Evolutionary conservation across 306 rosid species (phyloP), one percentile per base, ranked within the genome.

Genomic region (Lathyrus aphaca): DNA sequence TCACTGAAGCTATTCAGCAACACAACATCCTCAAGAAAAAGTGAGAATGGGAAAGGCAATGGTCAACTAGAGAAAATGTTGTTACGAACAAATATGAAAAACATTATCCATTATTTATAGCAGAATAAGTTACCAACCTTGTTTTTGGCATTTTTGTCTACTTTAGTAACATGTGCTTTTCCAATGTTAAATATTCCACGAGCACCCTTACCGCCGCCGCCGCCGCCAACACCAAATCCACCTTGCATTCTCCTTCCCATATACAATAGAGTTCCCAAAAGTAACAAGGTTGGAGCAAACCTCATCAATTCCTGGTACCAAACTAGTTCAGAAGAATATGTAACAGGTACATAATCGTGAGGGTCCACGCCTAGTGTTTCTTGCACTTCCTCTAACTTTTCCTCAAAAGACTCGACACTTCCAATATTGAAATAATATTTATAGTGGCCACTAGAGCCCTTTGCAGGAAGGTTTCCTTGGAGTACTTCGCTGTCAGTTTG

Each of bases 331-430:
- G 92, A 84, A 68, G 80, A 81, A 75, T 94, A 94, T 16, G 91
- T 91, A 12, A 94, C 99, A 56, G 99, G 99, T 64, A 94, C 81
- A 83, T 69, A 84, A 83, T 91, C 85, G 76, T 88, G 99, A 58
- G 95, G 68, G 70, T 94, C 96, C 56, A 91, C 80, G 68, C 91
- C 90, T 32, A 94, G 55, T 32, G 91, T 82, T 73, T 91, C 96
- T 75, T 94, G 97, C n/a, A 92, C 96, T 80, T 94, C 99, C 82
- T 94, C 96, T 77, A 94, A 74, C 86, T 94, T 94, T 80, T 91
- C 97, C 91, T 91, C 99, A 53, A 94, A 94, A 56, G 90, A 91
- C 64, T 94, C 99, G 23, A 94, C 83, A 77, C 99, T 94, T 74
- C 96, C 97, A 76, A 94, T 94, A 79, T 86, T 94, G 79, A 94